Percentiles rank a stretch among this genome's conserved stretches.
Evolutionary conservation across 441 rosid genomes (phyloP).

Genomic region (Daphne laureola): DNA sequence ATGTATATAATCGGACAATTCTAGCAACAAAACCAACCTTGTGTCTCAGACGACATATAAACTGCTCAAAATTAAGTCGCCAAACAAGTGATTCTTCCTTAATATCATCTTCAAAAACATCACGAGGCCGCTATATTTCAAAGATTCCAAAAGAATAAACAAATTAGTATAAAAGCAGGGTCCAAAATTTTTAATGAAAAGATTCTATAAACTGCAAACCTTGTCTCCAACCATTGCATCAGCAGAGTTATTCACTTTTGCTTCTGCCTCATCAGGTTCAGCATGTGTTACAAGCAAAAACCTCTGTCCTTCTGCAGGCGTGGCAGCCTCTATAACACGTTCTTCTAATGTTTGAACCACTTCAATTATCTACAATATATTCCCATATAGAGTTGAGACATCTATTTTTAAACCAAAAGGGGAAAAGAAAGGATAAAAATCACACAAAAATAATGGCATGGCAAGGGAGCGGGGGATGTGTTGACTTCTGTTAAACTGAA

Average conservation of each 20-base stretch:
- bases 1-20: neutral
- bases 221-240: constrained; percentile 39
- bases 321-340: constrained; percentile 61
- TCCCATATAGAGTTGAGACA: no score
- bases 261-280: constrained; percentile 29
- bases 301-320: constrained; percentile 60
- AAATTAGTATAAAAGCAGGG: constrained; percentile 19
- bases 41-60: constrained; percentile 59
- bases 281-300: constrained; percentile 35
- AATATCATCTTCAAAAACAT: constrained; percentile 28
- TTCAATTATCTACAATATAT: constrained; percentile 32
- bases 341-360: constrained; percentile 49
- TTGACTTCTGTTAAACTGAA: no score
- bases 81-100: constrained; percentile 43
- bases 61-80: constrained; percentile 85
- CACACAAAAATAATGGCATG: no score
- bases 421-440: no score
- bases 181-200: constrained; percentile 7
- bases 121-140: constrained; percentile 49
- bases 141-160: constrained; percentile 1
- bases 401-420: no score
- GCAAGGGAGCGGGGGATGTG: no score
- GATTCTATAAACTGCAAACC: constrained; percentile 34
- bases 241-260: constrained; percentile 14
- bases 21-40: constrained; percentile 46